These are phyloP conservation scores for Trifolium dubium DNA, from an alignment of 306 rosid species.

Conservation along the genomic window DNA sequence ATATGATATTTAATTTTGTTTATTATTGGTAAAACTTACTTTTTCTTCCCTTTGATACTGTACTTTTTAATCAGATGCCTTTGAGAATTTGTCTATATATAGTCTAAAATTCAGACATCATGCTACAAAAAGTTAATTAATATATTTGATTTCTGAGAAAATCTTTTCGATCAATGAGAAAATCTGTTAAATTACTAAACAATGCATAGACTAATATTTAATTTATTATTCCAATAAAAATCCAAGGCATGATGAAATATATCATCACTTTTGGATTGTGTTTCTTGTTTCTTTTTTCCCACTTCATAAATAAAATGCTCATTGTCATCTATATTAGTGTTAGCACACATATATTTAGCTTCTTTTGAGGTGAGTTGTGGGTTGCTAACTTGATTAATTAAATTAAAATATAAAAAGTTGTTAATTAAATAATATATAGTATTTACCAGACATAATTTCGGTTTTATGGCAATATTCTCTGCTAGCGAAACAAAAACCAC, in stretches of 20 bases:
- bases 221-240: constrained; percentile 37
- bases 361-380: constrained; percentile 47
- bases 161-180: constrained; percentile 52
- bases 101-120: constrained; percentile 23
- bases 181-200: constrained; percentile 45
- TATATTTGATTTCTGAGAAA: constrained; percentile 12
- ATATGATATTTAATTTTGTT: background rate
- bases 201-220: constrained; percentile 32
- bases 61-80: constrained; percentile 19
- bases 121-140: background rate
- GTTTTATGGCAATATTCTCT: constrained; percentile 29
- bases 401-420: constrained; percentile 19
- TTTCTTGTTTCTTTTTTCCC: constrained; percentile 32
- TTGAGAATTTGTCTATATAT: constrained; percentile 29
- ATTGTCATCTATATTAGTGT: constrained; percentile 2
- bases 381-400: constrained; percentile 32
- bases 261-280: constrained; percentile 38
- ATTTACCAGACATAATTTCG: constrained; percentile 36
- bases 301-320: constrained; percentile 32
- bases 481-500: constrained; percentile 25
- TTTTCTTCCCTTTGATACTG: no score
- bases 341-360: constrained; percentile 14
- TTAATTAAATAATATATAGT: constrained; percentile 18
- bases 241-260: constrained; percentile 43
- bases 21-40: background rate